Evolutionary conservation across 352 stramenopile species (phyloP).

Genomic region (Phytophthora cajani): DNA sequence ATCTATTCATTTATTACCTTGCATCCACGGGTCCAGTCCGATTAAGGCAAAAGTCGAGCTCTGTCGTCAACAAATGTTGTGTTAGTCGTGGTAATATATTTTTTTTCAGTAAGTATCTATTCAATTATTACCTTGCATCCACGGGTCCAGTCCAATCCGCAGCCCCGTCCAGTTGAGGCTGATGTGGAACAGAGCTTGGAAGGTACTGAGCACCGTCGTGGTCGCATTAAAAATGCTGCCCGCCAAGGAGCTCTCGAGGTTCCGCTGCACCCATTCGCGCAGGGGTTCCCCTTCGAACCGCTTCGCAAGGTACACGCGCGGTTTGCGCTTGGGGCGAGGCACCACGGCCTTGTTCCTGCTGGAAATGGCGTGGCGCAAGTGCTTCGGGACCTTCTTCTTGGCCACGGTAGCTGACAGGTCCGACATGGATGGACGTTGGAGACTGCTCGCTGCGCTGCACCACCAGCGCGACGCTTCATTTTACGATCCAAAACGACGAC

Average conservation of each 20-base stretch:
- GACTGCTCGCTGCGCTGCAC: background rate
- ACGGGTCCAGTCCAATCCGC: slow-evolving; percentile 29
- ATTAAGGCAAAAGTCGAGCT: slow-evolving; percentile 61
- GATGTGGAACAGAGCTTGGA: slow-evolving; percentile 72
- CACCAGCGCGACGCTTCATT: slow-evolving; percentile 4
- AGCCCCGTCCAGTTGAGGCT: slow-evolving; percentile 67
- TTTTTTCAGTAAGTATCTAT: no score
- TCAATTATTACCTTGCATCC: slow-evolving; percentile 54
- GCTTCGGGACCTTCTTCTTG: slow-evolving; percentile 46
- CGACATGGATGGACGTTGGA: slow-evolving; percentile 15
- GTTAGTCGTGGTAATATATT: no score
- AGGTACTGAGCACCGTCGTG: slow-evolving; percentile 66
- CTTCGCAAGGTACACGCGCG: slow-evolving; percentile 42
- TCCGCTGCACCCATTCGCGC: slow-evolving; percentile 77
- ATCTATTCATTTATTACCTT: slow-evolving; percentile 38
- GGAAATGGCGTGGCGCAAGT: slow-evolving; percentile 41
- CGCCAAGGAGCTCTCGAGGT: slow-evolving; percentile 69
- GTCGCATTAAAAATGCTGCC: slow-evolving; percentile 46
- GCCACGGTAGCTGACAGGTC: slow-evolving; percentile 11
- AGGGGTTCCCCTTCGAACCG: slow-evolving; percentile 52
- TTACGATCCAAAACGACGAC: background rate
- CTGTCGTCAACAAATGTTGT: slow-evolving; percentile 21
- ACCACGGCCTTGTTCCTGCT: slow-evolving; percentile 28
- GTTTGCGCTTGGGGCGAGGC: slow-evolving; percentile 32
- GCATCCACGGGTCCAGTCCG: slow-evolving; percentile 43